Percentiles rank a stretch among this genome's conserved stretches.
phyloP scores from a whole-genome alignment of 495 filamentous ascomycete species.

The Tuber magnatum region DNA sequence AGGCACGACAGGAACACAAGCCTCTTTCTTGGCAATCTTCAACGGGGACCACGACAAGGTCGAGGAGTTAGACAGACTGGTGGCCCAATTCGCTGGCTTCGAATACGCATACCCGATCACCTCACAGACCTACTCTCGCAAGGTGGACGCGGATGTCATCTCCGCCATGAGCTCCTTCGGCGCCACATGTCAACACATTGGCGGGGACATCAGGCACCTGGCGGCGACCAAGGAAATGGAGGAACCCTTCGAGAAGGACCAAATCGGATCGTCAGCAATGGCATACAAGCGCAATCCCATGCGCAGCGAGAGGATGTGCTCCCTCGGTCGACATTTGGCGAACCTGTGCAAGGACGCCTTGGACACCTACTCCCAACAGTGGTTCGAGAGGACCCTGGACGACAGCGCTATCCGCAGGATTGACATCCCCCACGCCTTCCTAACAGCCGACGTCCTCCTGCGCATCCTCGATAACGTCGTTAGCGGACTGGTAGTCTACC shows the following conservation, averaged over 20 bases:
- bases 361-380: conserved; percentile 75
- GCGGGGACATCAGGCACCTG: conserved; percentile 72
- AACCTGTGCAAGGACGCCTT: conserved; percentile 61
- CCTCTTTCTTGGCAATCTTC: conserved; percentile 79
- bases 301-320: conserved; percentile 77
- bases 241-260: conserved; percentile 80
- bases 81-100: conserved; percentile 84
- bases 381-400: conserved; percentile 59
- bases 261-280: conserved; percentile 60
- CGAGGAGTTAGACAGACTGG: conserved; percentile 65
- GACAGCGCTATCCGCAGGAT: conserved; percentile 44
- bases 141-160: conserved; percentile 73
- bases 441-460: conserved; percentile 74
- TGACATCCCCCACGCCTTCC: conserved; percentile 68
- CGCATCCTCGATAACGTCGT: conserved; percentile 76
- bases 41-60: conserved; percentile 70
- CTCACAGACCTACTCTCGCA: conserved; percentile 72
- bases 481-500: conserved; percentile 79
- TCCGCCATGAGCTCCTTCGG: conserved; percentile 79
- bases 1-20: conserved; percentile 71
- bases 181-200: conserved; percentile 67
- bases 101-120: conserved; percentile 63
- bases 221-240: conserved; percentile 75
- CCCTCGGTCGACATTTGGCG: conserved; percentile 62
- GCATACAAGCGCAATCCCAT: conserved; percentile 92